Percentiles rank a stretch among this genome's conserved stretches.
These are phyloP conservation scores for Cydonia oblonga DNA, from an alignment of 331 rosid species.

Conservation along the genomic window DNA sequence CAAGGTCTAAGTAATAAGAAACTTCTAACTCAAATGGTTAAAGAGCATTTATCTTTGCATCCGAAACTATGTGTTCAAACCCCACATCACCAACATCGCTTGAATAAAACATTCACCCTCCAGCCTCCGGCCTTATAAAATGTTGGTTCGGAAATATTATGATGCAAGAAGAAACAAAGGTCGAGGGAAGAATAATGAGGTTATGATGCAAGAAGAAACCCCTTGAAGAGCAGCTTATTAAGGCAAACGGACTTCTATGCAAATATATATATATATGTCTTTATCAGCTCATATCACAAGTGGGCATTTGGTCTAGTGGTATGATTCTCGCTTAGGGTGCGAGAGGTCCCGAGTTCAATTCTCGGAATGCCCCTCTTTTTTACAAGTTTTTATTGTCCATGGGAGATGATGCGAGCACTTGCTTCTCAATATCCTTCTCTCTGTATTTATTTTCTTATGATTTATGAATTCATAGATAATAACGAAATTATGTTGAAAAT, in stretches of 20 bases:
- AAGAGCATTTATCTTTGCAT: background rate
- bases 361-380: slow-evolving; percentile 23
- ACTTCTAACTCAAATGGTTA: background rate
- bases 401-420: too few relatives aligned
- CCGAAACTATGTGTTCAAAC: background rate
- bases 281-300: background rate
- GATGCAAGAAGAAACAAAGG: background rate
- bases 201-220: background rate
- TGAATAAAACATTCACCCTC: background rate
- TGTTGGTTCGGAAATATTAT: background rate
- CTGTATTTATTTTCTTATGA: background rate
- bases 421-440: too few relatives aligned
- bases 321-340: slow-evolving; percentile 82
- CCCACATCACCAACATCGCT: background rate
- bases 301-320: slow-evolving; percentile 78
- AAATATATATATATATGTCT: background rate
- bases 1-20: background rate
- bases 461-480: too few relatives aligned
- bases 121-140: background rate
- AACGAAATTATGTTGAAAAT: background rate
- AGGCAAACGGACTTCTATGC: background rate
- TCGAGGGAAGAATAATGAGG: too few relatives aligned
- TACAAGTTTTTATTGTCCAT: background rate
- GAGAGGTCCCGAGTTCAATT: slow-evolving; percentile 60
- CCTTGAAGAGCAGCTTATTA: background rate